A percentile compares a stretch with the other conserved stretches of the same genome.
Evolutionary conservation across 78 protist genomes (phyloP).

Genomic region (Chrysochromulina parva): DNA sequence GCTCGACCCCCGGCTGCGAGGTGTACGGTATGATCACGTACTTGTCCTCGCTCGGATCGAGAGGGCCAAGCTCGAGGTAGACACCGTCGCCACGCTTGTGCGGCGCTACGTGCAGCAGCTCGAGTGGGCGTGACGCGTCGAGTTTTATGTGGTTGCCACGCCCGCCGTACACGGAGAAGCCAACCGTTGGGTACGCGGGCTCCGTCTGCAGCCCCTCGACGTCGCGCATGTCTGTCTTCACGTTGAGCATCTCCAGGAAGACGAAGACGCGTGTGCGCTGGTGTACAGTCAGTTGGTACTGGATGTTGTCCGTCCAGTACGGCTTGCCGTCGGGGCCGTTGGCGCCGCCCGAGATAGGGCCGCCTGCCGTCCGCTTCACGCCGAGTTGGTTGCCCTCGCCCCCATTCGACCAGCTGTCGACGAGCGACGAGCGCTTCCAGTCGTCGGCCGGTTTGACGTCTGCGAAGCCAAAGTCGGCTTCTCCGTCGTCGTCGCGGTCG

Average conservation of each 20-base stretch:
- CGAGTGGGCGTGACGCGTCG: background rate
- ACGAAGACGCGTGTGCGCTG: background rate
- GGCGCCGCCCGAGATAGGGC: background rate
- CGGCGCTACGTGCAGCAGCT: background rate
- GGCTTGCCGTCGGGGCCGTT: too few species aligned
- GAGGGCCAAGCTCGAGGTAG: background rate
- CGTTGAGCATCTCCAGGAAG: background rate
- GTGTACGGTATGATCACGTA: background rate
- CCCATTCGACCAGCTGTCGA: background rate
- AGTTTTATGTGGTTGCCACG: background rate
- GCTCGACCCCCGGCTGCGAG: background rate
- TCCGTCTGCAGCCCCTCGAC: background rate
- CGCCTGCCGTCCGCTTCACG: background rate
- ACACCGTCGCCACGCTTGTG: background rate
- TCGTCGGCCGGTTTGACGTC: slow-evolving; percentile 11
- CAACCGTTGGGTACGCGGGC: background rate
- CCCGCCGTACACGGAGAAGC: background rate
- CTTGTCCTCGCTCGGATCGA: background rate
- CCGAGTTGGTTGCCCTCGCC: background rate
- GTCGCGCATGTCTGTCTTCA: background rate
- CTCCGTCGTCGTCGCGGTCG: slow-evolving; percentile 16
- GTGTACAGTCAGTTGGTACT: background rate
- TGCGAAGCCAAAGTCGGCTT: background rate
- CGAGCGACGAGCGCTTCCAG: background rate
- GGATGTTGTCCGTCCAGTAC: background rate